A percentile compares a stretch with the other conserved stretches of the same genome.
Evolutionary conservation across 768 basidiomycete genomes (phyloP).

Genomic region (Tricholoma bakamatsutake): DNA sequence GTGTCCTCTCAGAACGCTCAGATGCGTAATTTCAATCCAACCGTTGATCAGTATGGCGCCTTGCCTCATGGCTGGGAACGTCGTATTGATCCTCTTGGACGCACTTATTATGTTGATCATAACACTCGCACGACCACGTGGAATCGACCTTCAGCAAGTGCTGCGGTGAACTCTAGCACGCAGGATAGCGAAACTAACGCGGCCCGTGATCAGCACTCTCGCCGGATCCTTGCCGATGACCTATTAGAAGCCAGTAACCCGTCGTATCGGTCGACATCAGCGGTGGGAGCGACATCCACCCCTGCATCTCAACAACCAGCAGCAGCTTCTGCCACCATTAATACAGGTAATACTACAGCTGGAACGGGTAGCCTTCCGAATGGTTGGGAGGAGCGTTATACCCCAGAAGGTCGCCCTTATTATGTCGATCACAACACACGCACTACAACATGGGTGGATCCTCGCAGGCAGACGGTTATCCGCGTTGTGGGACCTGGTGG

Average conservation of each 20-base stretch:
- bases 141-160: constrained; percentile 84
- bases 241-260: constrained; percentile 69
- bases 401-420: constrained; percentile 96
- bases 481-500: constrained; percentile 95
- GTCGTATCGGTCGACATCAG: constrained; percentile 26
- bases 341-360: constrained; percentile 47
- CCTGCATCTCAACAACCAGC: constrained; percentile 18
- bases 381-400: constrained; percentile 99
- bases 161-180: constrained; percentile 61
- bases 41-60: constrained; percentile 89
- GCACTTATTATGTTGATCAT: constrained; percentile 98
- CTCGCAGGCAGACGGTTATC: constrained; percentile 92
- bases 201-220: constrained; percentile 81
- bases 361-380: constrained; percentile 88
- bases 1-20: constrained; percentile 43
- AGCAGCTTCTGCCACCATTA: constrained; percentile 33
- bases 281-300: constrained; percentile 9
- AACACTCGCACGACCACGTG: constrained; percentile 97
- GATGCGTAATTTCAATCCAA: constrained; percentile 88
- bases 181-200: constrained; percentile 80
- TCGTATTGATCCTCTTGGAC: constrained; percentile 90
- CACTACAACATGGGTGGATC: constrained; percentile 99
- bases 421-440: constrained; percentile 99
- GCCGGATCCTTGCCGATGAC: constrained; percentile 81
- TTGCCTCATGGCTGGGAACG: constrained; percentile 94